Base-by-base conservation (phyloP, 805 yeast species). In the Ogataea angusta region DNA sequence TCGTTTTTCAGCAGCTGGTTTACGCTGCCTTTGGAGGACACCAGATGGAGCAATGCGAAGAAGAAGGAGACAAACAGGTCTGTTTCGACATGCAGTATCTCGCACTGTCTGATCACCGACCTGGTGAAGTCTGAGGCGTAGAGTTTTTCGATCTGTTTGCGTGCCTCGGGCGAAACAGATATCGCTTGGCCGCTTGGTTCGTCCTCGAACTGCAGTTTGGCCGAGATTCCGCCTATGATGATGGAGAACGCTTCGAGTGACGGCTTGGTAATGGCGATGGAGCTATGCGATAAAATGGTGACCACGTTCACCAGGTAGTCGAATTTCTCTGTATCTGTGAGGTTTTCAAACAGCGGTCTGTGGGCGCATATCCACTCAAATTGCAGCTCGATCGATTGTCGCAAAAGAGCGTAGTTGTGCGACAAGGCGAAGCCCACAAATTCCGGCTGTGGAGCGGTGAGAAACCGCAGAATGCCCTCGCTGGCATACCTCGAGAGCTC, bases 41-140 rank as follows among this genome's bases (percentile, higher is more conserved):
- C 44, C 13, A 54, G 43, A 28, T 50, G 54, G 4, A 53, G 17
- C 22, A 54, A 34, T 1, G 54, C 45, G 32, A 47, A 52, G 30
- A 42, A 48, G 21, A 54, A 43, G 5, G 51, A 38, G 7, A 46
- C 43, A 15, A 51, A 43, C 17, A 43, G 32, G 6, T 43, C 46
- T 5, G 47, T n/a, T 6, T 41, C 48, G 15, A 48, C 17, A 13
- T 46, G 30, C 7, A 39, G 18, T 6, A 29, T 12, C 12, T 40
- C 40, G 32, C 45, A 40, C 16, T 31, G 33, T 30, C 36, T 42
- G 8, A 46, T 17, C 3, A 46, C 32, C 2, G 16, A 16, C 18
- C 44, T 48, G 8, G 53, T 42, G 15, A 53, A 52, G 5, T 35
- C 41, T 10, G 49, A 34, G 36, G 40, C 36, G 29, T 48, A 53